These are phyloP conservation scores for Leishmania gerbilli DNA, from an alignment of 208 protist genomes.

Conservation along the genomic window DNA sequence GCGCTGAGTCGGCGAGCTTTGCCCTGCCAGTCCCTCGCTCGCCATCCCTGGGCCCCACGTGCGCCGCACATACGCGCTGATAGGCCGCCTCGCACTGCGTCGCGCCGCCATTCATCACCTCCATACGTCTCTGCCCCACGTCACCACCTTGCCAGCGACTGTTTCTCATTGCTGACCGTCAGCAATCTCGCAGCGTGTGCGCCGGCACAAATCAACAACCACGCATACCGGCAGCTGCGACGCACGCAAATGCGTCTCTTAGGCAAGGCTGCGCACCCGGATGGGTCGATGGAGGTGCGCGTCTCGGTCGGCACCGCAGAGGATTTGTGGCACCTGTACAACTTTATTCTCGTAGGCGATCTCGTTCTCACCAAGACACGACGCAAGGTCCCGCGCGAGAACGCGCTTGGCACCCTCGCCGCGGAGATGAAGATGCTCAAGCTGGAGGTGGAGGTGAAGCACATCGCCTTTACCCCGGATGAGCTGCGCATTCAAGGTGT, in stretches of 20 bases:
- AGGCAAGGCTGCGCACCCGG: slow-evolving; percentile 40
- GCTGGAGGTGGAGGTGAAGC: slow-evolving; percentile 56
- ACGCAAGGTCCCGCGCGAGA: slow-evolving; percentile 79
- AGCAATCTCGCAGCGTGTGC: neutral
- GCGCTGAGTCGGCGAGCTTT: neutral
- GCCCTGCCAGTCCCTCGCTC: neutral
- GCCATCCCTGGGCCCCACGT: neutral
- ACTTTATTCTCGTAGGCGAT: slow-evolving; percentile 93
- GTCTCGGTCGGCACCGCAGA: slow-evolving; percentile 87
- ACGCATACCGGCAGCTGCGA: neutral
- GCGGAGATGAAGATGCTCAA: slow-evolving; percentile 67
- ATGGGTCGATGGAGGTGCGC: slow-evolving; percentile 90
- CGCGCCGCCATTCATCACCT: neutral
- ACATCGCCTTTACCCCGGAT: slow-evolving; percentile 74
- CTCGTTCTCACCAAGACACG: slow-evolving; percentile 68
- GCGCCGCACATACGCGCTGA: neutral
- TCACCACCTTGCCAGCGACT: neutral
- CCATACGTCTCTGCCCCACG: neutral
- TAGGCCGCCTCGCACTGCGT: neutral
- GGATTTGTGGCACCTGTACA: slow-evolving; percentile 98
- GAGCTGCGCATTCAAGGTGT: slow-evolving; percentile 87
- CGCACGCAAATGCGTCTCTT: slow-evolving; percentile 59
- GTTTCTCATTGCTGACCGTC: neutral
- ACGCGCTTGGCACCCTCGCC: slow-evolving; percentile 38
- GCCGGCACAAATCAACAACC: too few relatives aligned